A percentile compares a stretch with the other conserved stretches of the same genome.
phyloP scores from a whole-genome alignment of 352 stramenopile genomes.

The Proteromonas lacertae region DNA sequence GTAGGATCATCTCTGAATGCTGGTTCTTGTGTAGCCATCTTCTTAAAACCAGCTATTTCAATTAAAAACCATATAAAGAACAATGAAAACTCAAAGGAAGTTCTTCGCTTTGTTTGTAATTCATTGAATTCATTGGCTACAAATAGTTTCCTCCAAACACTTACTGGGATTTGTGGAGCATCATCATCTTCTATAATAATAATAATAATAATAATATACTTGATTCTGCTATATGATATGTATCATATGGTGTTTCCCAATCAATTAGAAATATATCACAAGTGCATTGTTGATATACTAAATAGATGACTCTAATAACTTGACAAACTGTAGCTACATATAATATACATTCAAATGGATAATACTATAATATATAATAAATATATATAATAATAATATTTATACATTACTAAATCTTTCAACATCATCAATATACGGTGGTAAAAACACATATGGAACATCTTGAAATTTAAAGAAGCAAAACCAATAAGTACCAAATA shows the following conservation, averaged over 20 bases:
- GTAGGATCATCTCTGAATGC: conserved; percentile 12
- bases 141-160: conserved; percentile 53
- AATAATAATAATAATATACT: not conserved
- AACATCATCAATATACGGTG: too few species aligned
- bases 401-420: too few species aligned
- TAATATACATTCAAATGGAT: conserved; percentile 35
- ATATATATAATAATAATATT: not conserved
- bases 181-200: conserved; percentile 1
- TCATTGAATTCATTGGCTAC: conserved; percentile 69
- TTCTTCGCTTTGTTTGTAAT: conserved; percentile 33
- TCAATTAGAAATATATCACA: conserved; percentile 56
- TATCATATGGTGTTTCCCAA: conserved; percentile 23
- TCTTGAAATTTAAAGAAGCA: conserved; percentile 67
- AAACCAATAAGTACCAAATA: conserved; percentile 42
- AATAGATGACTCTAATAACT: conserved; percentile 21
- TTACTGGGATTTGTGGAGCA: conserved; percentile 21
- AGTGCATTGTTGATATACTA: conserved; percentile 31
- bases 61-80: conserved; percentile 43
- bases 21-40: conserved; percentile 17
- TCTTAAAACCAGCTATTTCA: conserved; percentile 20
- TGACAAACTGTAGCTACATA: conserved; percentile 35
- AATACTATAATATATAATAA: conserved; percentile 32
- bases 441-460: not conserved
- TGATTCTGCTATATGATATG: not conserved
- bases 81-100: conserved; percentile 34